A percentile compares a stretch with the other conserved stretches of the same genome.
Evolutionary conservation across 2,329 filamentous ascomycete genomes (phyloP).

Genomic region (Xylaria sp.): DNA sequence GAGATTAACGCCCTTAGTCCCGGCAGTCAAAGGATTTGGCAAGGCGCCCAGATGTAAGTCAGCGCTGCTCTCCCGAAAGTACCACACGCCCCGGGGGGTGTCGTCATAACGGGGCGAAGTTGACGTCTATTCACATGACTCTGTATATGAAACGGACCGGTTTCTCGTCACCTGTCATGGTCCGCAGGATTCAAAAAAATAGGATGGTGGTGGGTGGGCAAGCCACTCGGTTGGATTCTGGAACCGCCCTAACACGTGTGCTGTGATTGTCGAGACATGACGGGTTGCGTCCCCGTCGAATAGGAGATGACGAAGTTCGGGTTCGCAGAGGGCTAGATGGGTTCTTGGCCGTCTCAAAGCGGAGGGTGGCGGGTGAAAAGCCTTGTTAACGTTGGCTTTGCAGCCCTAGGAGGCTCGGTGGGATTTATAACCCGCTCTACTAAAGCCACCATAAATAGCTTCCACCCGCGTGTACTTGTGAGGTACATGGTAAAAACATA

Average conservation of each 20-base stretch:
- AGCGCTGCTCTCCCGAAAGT: not conserved
- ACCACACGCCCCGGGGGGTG: conserved; percentile 7
- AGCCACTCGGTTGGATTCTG: conserved; percentile 6
- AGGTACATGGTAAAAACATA: conserved; percentile 19
- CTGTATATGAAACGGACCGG: conserved; percentile 11
- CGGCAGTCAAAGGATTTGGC: conserved; percentile 9
- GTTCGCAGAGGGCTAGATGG: not conserved
- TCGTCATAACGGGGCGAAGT: not conserved
- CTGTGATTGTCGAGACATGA: conserved; percentile 5
- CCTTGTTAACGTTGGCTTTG: not conserved
- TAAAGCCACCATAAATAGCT: conserved; percentile 11
- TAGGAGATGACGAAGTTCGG: not conserved
- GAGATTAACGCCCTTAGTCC: not conserved
- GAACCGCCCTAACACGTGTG: conserved; percentile 8
- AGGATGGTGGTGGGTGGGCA: conserved; percentile 6
- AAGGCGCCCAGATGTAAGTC: not conserved
- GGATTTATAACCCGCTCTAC: not conserved
- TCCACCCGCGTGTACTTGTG: not conserved
- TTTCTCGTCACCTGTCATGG: conserved; percentile 7
- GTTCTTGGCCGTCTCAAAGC: not conserved
- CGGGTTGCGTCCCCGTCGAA: not conserved
- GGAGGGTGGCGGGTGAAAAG: conserved; percentile 4
- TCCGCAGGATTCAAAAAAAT: conserved; percentile 8
- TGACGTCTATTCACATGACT: not conserved
- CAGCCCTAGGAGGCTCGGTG: not conserved